Conservation (phyloP, 257 asterid genomes). For the Catharanthus roseus region DNA sequence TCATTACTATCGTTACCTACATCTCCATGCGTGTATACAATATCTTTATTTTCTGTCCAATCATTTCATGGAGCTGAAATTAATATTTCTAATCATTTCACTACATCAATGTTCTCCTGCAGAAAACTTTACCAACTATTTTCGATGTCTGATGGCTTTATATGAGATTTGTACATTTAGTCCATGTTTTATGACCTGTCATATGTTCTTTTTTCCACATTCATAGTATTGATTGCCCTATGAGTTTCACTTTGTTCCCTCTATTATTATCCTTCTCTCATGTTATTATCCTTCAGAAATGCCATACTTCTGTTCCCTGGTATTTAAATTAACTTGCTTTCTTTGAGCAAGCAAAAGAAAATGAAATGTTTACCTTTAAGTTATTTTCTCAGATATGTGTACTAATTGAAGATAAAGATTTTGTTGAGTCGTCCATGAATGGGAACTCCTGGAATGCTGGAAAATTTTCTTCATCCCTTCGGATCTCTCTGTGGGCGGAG, state of each 20-base stretch:
- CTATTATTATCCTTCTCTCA: not conserved
- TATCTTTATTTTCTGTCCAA: not conserved
- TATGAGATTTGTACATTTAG: not conserved
- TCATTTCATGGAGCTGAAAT: not conserved
- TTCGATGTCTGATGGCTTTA: not conserved
- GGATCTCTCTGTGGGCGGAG: conserved; percentile 88
- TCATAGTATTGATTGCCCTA: not conserved
- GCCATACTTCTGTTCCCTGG: not conserved
- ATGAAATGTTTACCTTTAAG: not conserved
- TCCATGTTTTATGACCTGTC: not conserved
- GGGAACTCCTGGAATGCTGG: conserved; percentile 90
- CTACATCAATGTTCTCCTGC: not conserved
- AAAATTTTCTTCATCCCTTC: conserved; percentile 60
- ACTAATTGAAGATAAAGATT: conserved; percentile 73
- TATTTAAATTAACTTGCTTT: not conserved
- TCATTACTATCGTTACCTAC: not conserved
- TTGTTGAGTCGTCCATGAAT: conserved; percentile 70
- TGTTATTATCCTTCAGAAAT: not conserved
- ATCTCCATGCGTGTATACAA: not conserved
- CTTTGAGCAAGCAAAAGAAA: not conserved
- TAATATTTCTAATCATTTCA: not conserved
- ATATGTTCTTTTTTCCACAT: not conserved
- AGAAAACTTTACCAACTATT: not conserved
- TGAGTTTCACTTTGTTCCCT: not conserved
- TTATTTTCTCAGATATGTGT: conserved; percentile 56